Evolutionary conservation across 2,329 filamentous ascomycete genomes (phyloP).

Genomic region (Alternaria ethzedia): DNA sequence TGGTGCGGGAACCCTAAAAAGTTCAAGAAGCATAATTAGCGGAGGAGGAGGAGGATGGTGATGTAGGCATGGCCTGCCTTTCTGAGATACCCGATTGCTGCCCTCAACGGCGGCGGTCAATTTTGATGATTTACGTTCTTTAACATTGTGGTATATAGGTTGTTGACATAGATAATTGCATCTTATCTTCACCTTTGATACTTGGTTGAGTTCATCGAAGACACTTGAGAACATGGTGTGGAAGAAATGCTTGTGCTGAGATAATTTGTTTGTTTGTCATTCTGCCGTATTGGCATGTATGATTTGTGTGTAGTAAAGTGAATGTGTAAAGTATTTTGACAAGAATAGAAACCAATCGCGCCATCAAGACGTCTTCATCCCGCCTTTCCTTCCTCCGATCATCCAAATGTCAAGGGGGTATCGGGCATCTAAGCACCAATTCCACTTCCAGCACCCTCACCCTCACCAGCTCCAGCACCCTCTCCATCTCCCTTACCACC

Average conservation of each 20-base stretch:
- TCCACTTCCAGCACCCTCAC: neutral
- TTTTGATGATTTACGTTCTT: slow-evolving; percentile 5
- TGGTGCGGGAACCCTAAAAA: slow-evolving; percentile 8
- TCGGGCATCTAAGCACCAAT: neutral
- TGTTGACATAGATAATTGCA: neutral
- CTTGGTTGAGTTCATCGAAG: neutral
- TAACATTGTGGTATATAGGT: neutral
- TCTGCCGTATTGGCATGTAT: neutral
- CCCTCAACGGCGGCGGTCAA: slow-evolving; percentile 40
- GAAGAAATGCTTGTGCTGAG: neutral
- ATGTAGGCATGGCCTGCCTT: slow-evolving; percentile 5
- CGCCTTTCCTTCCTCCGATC: neutral
- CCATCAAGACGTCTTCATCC: slow-evolving; percentile 1
- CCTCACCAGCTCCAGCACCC: neutral
- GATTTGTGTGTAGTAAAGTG: neutral
- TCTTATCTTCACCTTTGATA: neutral
- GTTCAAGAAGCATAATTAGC: slow-evolving; percentile 4
- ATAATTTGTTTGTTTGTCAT: neutral
- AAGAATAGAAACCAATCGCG: neutral
- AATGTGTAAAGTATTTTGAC: neutral
- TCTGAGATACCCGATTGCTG: slow-evolving; percentile 36
- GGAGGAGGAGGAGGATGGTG: neutral
- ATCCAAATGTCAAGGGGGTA: neutral
- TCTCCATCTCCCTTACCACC: neutral
- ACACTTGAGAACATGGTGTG: neutral